Evolutionary conservation across 192 early-diverging fungal species (phyloP).

Genomic region (Paraglomus brasilianum): DNA sequence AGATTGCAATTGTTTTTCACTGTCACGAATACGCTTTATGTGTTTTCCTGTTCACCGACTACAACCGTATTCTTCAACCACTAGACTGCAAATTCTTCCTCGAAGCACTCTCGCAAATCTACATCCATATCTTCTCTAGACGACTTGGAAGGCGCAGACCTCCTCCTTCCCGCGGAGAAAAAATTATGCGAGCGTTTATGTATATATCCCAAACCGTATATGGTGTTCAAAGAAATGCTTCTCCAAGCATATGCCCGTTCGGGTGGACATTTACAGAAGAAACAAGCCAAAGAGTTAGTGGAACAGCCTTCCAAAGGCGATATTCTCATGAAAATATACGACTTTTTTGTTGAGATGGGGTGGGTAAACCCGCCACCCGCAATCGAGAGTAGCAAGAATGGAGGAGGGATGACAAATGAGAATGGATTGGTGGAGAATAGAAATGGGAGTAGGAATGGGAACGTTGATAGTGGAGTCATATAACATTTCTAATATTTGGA

Average conservation of each 20-base stretch:
- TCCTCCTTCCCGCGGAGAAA: constrained; percentile 76
- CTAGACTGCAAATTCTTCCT: constrained; percentile 10
- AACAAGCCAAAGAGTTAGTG: constrained; percentile 75
- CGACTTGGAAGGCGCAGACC: constrained; percentile 78
- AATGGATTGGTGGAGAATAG: no score
- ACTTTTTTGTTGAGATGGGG: constrained; percentile 88
- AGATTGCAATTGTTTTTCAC: no score
- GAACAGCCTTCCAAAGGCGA: constrained; percentile 65
- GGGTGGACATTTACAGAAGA: constrained; percentile 64
- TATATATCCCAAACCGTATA: constrained; percentile 83
- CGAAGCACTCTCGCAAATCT: constrained; percentile 35
- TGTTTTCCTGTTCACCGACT: no score
- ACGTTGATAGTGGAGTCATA: no score
- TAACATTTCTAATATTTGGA: no score
- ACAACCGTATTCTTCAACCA: no score
- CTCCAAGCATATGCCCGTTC: constrained; percentile 75
- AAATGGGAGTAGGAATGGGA: no score
- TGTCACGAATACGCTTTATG: no score
- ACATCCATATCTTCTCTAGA: constrained; percentile 73
- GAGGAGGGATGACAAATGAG: no score
- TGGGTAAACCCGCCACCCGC: constrained; percentile 59
- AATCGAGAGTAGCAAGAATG: no score
- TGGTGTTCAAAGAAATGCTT: constrained; percentile 88
- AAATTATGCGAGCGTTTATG: constrained; percentile 77
- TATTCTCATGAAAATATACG: constrained; percentile 81